Base-by-base conservation (phyloP, 2,329 filamentous ascomycete genomes). In the Fusarium buharicum region DNA sequence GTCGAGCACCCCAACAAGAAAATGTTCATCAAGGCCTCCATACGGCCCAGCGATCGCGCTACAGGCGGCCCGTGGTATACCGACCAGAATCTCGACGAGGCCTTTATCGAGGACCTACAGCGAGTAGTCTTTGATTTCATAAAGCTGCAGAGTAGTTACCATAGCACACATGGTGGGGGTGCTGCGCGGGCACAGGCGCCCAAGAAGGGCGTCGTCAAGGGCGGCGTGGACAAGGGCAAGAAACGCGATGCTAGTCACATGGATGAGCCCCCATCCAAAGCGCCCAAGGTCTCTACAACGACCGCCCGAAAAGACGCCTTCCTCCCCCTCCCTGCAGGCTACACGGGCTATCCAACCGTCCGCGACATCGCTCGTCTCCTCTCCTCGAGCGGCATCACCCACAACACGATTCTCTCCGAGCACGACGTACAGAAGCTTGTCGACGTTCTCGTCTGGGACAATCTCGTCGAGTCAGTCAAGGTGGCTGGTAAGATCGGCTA, bases 31-130 rank as follows among this genome's bases (percentile, higher is more conserved):
- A 89, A 97, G 72, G 87, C 89, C 50, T 89, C 89, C 62, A 85
- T 99, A 59, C 86, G 88, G 11, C 94, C 95, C 0, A 92, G 90
- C 50, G 93, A 97, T 61, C 90, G 95, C 60, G 91, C 96, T 41
- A 96, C 93, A 0, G 95, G 95, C 43, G 95, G 95, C 2, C 90
- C 92, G 9, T 99, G 94, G 92, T 97, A 95, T 75, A 93, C 91
- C 8, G 93, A 97, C 62, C 91, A 92, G 48, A 90, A 93, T 64
- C 84, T 98, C 12, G 95, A 99, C 76, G 89, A 91, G 64, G 90
- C 90, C 55, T 92, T 99, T 74, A 93, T 98, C 69, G 87, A 91
- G 53, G 86, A 87, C 37, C 81, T 97, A 45, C 86, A 90, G 59
- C 83, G 85, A 17, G 84, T 90, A 57, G 85, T 96, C 47, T 90